phyloP scores from a whole-genome alignment of 2,329 filamentous ascomycete species.

The Trichoderma sp. region DNA sequence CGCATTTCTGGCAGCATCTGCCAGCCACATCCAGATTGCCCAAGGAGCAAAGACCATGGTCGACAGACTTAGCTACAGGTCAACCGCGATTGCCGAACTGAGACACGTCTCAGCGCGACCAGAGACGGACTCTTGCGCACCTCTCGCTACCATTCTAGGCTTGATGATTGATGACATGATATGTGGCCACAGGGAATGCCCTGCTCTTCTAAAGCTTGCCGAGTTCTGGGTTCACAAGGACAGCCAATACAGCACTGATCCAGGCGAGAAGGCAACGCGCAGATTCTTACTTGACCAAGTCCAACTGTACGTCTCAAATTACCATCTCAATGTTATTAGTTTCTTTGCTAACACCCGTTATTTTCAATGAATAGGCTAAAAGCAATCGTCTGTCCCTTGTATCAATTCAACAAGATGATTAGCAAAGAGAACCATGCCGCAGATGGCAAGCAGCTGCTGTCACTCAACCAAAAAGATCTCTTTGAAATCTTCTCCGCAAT shows the following conservation, averaged over 20 bases:
- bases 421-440: background rate
- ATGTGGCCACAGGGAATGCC: slow-evolving; percentile 13
- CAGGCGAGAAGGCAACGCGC: slow-evolving; percentile 2
- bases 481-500: slow-evolving; percentile 8
- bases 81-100: slow-evolving; percentile 1
- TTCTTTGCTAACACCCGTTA: background rate
- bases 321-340: background rate
- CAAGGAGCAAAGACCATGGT: slow-evolving; percentile 7
- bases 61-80: slow-evolving; percentile 12
- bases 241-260: background rate
- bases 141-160: background rate
- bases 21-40: slow-evolving; percentile 8
- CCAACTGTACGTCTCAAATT: background rate
- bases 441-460: background rate
- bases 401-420: slow-evolving; percentile 1
- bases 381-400: slow-evolving; percentile 13
- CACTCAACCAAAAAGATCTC: slow-evolving; percentile 7
- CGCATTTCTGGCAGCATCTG: slow-evolving; percentile 6
- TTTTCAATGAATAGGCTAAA: background rate
- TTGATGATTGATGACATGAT: slow-evolving; percentile 17
- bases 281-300: slow-evolving; percentile 3
- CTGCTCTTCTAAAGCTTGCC: slow-evolving; percentile 3
- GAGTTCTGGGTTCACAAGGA: slow-evolving; percentile 12
- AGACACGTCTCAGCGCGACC: background rate
- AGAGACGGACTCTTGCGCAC: slow-evolving; percentile 10